A percentile compares a stretch with the other conserved stretches of the same genome.
Conservation (phyloP, 176 grass and related monocot genomes). For the Luzula sylvatica region DNA sequence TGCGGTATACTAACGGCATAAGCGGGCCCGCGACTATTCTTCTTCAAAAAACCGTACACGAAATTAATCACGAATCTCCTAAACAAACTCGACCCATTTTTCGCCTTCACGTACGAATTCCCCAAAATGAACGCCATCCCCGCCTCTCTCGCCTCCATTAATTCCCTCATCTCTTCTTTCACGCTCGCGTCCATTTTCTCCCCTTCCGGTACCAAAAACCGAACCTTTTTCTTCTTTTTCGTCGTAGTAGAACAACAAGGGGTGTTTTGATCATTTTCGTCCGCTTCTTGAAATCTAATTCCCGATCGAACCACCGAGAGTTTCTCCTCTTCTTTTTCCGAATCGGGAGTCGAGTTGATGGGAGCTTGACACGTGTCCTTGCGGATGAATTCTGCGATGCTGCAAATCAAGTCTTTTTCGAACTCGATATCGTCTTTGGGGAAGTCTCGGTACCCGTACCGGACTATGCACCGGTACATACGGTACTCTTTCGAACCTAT, state of each 20-base stretch:
- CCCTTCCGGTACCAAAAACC: conserved; percentile 66
- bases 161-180: conserved; percentile 70
- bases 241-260: conserved; percentile 30
- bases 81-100: conserved; percentile 68
- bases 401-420: conserved; percentile 83
- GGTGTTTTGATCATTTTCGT: conserved; percentile 13
- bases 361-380: conserved; percentile 24
- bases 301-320: conserved; percentile 59
- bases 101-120: conserved; percentile 74
- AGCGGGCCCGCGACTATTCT: conserved; percentile 67
- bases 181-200: conserved; percentile 40
- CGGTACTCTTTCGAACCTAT: conserved; percentile 81
- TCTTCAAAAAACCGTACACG: conserved; percentile 72
- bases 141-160: conserved; percentile 76
- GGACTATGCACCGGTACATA: conserved; percentile 83
- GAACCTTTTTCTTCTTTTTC: conserved; percentile 89
- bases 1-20: conserved; percentile 75
- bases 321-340: conserved; percentile 40
- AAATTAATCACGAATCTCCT: conserved; percentile 70
- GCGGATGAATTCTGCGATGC: conserved; percentile 88
- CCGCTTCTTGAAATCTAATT: conserved; percentile 49
- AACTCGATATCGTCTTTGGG: conserved; percentile 90
- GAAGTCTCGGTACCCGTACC: conserved; percentile 84
- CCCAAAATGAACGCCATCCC: conserved; percentile 94
- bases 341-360: conserved; percentile 14